These are phyloP conservation scores for Fusarium fujikuroi DNA, from an alignment of 2,329 filamentous ascomycete genomes.

Conservation along the genomic window DNA sequence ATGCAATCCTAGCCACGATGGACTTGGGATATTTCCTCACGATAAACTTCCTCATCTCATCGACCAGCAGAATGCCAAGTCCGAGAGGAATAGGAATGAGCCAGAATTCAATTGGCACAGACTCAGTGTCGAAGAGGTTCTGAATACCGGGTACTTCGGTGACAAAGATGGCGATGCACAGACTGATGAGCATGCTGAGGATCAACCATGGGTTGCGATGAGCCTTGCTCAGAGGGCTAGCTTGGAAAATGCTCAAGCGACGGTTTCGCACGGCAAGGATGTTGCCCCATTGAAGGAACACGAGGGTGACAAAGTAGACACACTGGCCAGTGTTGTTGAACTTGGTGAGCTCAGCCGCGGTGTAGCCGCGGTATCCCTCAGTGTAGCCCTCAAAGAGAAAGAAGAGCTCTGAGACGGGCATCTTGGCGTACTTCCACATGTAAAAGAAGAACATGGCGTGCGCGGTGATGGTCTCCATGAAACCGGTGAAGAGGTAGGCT, in stretches of 20 bases:
- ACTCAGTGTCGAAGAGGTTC: conserved; percentile 58
- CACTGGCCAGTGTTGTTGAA: conserved; percentile 63
- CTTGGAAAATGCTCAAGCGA: conserved; percentile 61
- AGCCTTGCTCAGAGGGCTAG: conserved; percentile 58
- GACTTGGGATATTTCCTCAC: conserved; percentile 59
- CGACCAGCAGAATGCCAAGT: conserved; percentile 60
- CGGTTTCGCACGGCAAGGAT: conserved; percentile 63
- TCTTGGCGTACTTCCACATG: conserved; percentile 59
- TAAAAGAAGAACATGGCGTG: conserved; percentile 67
- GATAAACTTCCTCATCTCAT: conserved; percentile 62
- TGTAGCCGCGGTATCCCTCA: conserved; percentile 62
- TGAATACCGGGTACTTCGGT: conserved; percentile 63
- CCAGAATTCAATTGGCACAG: conserved; percentile 64
- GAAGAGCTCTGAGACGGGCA: conserved; percentile 59
- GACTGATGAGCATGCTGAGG: conserved; percentile 57
- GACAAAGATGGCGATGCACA: conserved; percentile 64
- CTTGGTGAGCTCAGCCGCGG: conserved; percentile 54
- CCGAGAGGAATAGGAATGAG: conserved; percentile 62
- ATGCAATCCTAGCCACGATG: conserved; percentile 58
- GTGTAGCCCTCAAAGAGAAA: conserved; percentile 61
- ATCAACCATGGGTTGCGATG: conserved; percentile 63
- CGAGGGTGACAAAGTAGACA: conserved; percentile 65
- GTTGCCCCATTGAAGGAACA: conserved; percentile 65
- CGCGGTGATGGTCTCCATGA: conserved; percentile 61
- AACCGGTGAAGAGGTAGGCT: conserved; percentile 63